Base-by-base conservation (phyloP, 164 flowering plant genomes). In the Vitis vinifera region DNA sequence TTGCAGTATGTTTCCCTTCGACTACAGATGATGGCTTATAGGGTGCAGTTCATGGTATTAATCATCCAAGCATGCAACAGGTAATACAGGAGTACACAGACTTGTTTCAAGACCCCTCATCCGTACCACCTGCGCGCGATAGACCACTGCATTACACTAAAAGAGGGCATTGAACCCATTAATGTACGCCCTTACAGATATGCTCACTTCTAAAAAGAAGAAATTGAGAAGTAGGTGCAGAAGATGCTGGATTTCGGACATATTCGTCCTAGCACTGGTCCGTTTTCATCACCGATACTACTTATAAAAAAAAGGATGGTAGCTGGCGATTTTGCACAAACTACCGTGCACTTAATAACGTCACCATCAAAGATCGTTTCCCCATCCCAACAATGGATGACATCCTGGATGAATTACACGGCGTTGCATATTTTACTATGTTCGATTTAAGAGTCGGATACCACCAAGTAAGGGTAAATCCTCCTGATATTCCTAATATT, bases 161-260 rank as follows among this genome's bases (percentile, higher is more conserved):
- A 56, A 5, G 68, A 48, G 4, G 68, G 63, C 1, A 16, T 3
- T 0, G 12, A 49, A 3, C 64, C 60, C 0, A 52, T 69, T 14
- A 69, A 57, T 2, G 50, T 69, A 0, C 50, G 63, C 0, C 71
- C 74, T 1, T 75, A 70, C 17, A n/a, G 59, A 11, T 62, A 70
- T 31, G 44, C 63, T 1, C 3, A 60, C 10, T 44, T 65, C 16
- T 67, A 75, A 19, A 75, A 75, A 4, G 27, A 15, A 19, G 62
- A 44, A 27, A 66, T 69, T 3, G 69, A 66, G 10, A 51, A 61
- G 12, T 47, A 51, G 11, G 68, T 65, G 0, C 1, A 17, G 1
- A 57, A 71, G 11, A 71, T 71, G 74, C 12, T 65, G 15, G 10
- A 37, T 17, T 31, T 0, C 44, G 1, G 44, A 31, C 44, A 31